A percentile compares a stretch with the other conserved stretches of the same genome.
Evolutionary conservation across 208 protist species (phyloP).

Genomic region (Trypanosoma vivax): DNA sequence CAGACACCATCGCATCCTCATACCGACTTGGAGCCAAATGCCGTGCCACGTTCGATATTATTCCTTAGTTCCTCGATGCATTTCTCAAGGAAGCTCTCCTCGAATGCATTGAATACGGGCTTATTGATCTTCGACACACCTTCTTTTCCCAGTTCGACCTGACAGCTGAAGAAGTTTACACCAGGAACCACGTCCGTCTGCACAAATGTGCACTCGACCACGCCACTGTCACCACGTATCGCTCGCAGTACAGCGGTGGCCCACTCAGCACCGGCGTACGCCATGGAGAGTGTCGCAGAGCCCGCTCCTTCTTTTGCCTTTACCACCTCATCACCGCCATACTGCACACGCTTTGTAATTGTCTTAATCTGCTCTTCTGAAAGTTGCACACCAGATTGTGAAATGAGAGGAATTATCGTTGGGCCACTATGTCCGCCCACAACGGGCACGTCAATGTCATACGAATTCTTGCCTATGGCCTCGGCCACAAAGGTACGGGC

Average conservation of each 20-base stretch:
- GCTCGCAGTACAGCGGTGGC: slow-evolving; percentile 53
- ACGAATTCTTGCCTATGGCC: slow-evolving; percentile 38
- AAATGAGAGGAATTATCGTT: slow-evolving; percentile 92
- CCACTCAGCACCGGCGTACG: slow-evolving; percentile 59
- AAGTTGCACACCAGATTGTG: slow-evolving; percentile 38
- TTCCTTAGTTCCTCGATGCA: slow-evolving; percentile 74
- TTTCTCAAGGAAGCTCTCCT: slow-evolving; percentile 68
- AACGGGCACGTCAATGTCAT: slow-evolving; percentile 78
- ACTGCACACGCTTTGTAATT: slow-evolving; percentile 80
- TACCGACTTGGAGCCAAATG: slow-evolving; percentile 9
- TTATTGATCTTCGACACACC: slow-evolving; percentile 35
- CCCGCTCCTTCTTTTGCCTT: slow-evolving; percentile 82
- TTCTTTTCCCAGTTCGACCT: slow-evolving; percentile 66
- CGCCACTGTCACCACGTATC: slow-evolving; percentile 47
- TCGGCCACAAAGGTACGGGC: slow-evolving; percentile 76
- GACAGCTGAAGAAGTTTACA: slow-evolving; percentile 68
- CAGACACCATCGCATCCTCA: not conserved
- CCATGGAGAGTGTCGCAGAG: slow-evolving; percentile 78
- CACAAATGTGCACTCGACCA: slow-evolving; percentile 67
- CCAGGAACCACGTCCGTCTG: slow-evolving; percentile 49
- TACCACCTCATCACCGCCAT: slow-evolving; percentile 83
- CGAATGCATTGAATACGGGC: slow-evolving; percentile 46
- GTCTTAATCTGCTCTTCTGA: slow-evolving; percentile 61
- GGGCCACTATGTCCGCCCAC: slow-evolving; percentile 92
- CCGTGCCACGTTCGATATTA: slow-evolving; percentile 47